Percentiles rank a stretch among this genome's conserved stretches.
Conservation (phyloP, 116 monocot genomes). For the Zostera marina region DNA sequence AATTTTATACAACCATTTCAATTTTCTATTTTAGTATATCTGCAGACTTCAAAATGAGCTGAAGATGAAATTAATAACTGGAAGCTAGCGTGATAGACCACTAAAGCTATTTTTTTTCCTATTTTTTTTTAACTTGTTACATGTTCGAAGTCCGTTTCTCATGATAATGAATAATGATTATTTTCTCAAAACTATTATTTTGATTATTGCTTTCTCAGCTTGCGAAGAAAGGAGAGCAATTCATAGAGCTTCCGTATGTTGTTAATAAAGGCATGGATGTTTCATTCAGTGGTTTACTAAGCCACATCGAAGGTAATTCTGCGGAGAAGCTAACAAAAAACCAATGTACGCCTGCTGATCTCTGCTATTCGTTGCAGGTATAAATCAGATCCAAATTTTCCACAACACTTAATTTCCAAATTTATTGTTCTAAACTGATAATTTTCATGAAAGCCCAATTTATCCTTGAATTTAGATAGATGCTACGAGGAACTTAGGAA, state of each 20-base stretch:
- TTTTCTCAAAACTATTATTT: not conserved
- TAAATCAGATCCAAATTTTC: not conserved
- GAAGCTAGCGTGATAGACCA: no score
- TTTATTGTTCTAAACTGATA: no score
- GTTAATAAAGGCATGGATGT: slow-evolving; percentile 99
- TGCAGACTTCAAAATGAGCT: no score
- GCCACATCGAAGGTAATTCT: slow-evolving; percentile 91
- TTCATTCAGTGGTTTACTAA: slow-evolving; percentile 92
- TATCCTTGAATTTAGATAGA: no score
- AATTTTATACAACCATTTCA: not conserved
- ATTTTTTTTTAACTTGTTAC: no score
- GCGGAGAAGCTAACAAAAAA: slow-evolving; percentile 73
- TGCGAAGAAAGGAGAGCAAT: slow-evolving; percentile 81
- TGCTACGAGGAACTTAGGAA: not conserved
- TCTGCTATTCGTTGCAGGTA: slow-evolving; percentile 99
- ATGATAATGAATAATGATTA: not conserved
- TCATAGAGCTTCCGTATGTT: slow-evolving; percentile 81
- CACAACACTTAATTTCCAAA: no score
- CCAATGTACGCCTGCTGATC: slow-evolving; percentile 90
- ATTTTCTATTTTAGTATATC: no score
- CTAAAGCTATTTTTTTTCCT: no score
- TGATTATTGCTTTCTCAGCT: slow-evolving; percentile 25
- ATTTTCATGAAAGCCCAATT: no score
- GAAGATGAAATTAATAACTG: no score
- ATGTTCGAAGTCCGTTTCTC: no score